These are phyloP conservation scores for Mollisia scopiformis DNA, from an alignment of 2,329 filamentous ascomycete genomes.

Conservation along the genomic window DNA sequence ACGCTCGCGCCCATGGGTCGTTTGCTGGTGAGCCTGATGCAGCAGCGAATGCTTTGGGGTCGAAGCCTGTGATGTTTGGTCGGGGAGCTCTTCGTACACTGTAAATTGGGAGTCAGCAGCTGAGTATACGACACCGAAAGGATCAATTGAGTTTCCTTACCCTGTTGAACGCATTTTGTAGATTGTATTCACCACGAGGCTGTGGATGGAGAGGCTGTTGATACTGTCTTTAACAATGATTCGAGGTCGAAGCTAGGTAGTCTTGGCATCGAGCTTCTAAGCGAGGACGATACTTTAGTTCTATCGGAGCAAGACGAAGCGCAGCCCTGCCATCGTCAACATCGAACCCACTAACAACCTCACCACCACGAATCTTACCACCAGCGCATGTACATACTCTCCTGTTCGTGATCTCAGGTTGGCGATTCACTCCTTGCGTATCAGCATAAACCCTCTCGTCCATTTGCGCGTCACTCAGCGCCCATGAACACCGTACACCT, in stretches of 20 bases:
- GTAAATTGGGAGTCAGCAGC: constrained; percentile 20
- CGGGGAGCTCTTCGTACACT: constrained; percentile 39
- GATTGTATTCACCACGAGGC: constrained; percentile 17
- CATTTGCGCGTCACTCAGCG: constrained; percentile 31
- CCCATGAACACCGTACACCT: constrained; percentile 37
- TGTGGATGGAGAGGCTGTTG: constrained; percentile 16
- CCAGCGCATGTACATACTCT: not conserved
- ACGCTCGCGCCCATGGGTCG: constrained; percentile 70
- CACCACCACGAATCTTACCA: not conserved
- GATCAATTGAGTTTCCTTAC: constrained; percentile 27
- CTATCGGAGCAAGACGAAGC: not conserved
- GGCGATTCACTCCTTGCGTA: not conserved
- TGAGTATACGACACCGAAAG: not conserved
- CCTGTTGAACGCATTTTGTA: constrained; percentile 37
- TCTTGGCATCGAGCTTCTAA: constrained; percentile 20
- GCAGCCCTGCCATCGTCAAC: constrained; percentile 9
- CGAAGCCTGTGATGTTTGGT: constrained; percentile 90
- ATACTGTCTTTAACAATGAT: constrained; percentile 1
- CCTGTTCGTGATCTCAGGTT: not conserved
- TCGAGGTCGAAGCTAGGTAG: constrained; percentile 15
- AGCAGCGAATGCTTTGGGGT: constrained; percentile 77
- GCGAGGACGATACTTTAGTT: constrained; percentile 15
- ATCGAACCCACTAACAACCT: constrained; percentile 5
- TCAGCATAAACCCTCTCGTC: not conserved
- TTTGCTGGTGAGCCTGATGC: constrained; percentile 64